phyloP scores from a whole-genome alignment of 306 rosid species.

The Neltuma alba region DNA sequence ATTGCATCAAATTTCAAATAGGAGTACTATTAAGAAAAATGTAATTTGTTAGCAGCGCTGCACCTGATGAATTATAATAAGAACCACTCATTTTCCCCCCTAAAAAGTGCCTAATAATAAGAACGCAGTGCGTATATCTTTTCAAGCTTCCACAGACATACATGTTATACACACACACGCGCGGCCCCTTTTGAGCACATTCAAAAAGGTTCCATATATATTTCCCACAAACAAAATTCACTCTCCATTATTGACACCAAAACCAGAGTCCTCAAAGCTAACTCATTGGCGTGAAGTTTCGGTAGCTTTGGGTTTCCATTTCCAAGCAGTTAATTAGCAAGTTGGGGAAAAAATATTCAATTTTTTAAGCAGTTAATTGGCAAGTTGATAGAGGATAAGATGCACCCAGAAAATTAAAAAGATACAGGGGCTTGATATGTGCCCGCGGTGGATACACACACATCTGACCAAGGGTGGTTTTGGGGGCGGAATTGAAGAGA shows the following conservation, averaged over 20 bases:
- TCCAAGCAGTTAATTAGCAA: too few species aligned
- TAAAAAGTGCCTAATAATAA: too few species aligned
- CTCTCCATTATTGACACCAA: conserved; percentile 22
- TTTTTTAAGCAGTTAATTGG: conserved; percentile 43
- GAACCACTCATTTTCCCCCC: too few species aligned
- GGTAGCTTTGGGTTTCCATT: not conserved
- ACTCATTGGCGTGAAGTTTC: conserved; percentile 21
- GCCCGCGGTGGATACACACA: not conserved
- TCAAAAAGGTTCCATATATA: conserved; percentile 25
- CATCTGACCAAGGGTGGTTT: not conserved
- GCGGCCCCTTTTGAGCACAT: not conserved
- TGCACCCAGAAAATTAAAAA: not conserved
- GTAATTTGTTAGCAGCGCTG: too few species aligned
- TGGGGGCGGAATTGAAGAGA: not conserved
- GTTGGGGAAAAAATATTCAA: not conserved
- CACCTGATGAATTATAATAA: too few species aligned
- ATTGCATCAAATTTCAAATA: too few species aligned
- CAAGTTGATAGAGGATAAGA: conserved; percentile 16
- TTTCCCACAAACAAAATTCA: not conserved
- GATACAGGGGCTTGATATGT: not conserved
- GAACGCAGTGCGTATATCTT: too few species aligned
- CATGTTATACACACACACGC: not conserved
- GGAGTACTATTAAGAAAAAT: too few species aligned
- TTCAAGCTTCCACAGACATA: not conserved
- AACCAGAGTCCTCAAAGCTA: conserved; percentile 38